A percentile compares a stretch with the other conserved stretches of the same genome.
Evolutionary conservation across 345 rosid species (phyloP).

Genomic region (Ricinus communis): DNA sequence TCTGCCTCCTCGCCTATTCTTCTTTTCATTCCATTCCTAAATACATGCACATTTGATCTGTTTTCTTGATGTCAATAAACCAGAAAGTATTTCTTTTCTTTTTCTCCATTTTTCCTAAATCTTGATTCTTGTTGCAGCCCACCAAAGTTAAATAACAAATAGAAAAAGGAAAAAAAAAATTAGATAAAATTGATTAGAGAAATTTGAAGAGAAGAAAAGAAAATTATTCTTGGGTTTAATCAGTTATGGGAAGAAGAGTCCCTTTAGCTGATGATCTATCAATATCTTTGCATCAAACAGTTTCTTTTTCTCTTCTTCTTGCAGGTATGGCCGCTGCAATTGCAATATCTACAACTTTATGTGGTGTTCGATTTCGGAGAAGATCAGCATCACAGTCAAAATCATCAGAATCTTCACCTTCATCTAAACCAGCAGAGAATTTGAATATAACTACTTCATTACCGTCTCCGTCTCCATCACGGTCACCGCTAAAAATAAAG

Average conservation of each 20-base stretch:
- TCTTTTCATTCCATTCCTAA: constrained; percentile 18
- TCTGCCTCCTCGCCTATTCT: constrained; percentile 23
- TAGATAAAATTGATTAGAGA: not conserved
- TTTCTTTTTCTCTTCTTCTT: constrained; percentile 24
- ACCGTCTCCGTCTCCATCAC: not conserved
- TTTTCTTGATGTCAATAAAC: constrained; percentile 1
- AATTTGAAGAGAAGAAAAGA: not conserved
- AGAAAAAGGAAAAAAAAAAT: not conserved
- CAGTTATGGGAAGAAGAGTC: constrained; percentile 42
- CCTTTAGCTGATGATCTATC: constrained; percentile 15
- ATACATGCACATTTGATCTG: constrained; percentile 20
- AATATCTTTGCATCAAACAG: constrained; percentile 5
- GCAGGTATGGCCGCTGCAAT: constrained; percentile 33
- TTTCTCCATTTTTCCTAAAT: not conserved
- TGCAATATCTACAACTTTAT: constrained; percentile 42
- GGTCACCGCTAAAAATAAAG: not conserved
- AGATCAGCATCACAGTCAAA: constrained; percentile 9
- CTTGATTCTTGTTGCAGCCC: not conserved
- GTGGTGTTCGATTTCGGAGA: constrained; percentile 39
- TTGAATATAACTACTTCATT: not conserved
- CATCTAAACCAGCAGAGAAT: not conserved
- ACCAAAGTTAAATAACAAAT: not conserved
- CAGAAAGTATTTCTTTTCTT: not conserved
- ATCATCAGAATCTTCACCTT: not conserved
- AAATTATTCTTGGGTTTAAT: not conserved